A percentile compares a stretch with the other conserved stretches of the same genome.
phyloP scores from a whole-genome alignment of 1,284 basidiomycete genomes.

The Microbotryomycetes sp. region DNA sequence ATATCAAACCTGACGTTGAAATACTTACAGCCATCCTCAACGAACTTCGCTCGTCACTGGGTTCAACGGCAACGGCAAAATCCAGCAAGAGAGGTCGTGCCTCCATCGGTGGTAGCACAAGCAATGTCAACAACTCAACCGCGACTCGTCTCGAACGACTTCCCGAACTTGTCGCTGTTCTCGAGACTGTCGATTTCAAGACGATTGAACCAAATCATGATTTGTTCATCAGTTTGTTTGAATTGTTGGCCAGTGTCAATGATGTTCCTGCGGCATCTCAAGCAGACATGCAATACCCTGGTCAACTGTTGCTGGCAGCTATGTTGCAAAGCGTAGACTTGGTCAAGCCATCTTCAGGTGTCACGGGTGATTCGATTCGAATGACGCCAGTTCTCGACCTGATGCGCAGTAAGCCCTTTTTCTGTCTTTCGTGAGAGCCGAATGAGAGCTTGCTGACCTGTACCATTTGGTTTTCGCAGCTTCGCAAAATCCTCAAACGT shows the following conservation, averaged over 20 bases:
- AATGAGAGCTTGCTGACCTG: neutral
- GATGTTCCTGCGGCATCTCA: conserved; percentile 25
- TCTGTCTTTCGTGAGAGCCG: neutral
- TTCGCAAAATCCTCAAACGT: conserved; percentile 86
- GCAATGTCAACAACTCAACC: neutral
- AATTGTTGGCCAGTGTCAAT: conserved; percentile 26
- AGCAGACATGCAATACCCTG: conserved; percentile 27
- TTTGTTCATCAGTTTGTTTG: conserved; percentile 29
- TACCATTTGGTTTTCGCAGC: conserved; percentile 46
- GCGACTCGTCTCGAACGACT: conserved; percentile 18
- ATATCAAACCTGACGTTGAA: conserved; percentile 16
- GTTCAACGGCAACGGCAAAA: conserved; percentile 12
- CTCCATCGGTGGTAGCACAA: conserved; percentile 11
- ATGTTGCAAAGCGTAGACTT: conserved; percentile 21
- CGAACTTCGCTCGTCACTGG: conserved; percentile 17
- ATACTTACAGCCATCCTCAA: conserved; percentile 28
- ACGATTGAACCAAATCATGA: conserved; percentile 13
- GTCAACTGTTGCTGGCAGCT: conserved; percentile 27
- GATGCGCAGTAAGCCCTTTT: conserved; percentile 59
- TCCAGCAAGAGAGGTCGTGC: conserved; percentile 27
- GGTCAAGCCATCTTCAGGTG: conserved; percentile 17
- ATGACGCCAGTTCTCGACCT: conserved; percentile 80
- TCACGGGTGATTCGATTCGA: conserved; percentile 44
- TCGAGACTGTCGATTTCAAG: conserved; percentile 30
- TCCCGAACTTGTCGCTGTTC: conserved; percentile 28